Percentiles rank a stretch among this genome's conserved stretches.
Conservation (phyloP, 2,329 filamentous ascomycete species). For the Alternaria brassicae region DNA sequence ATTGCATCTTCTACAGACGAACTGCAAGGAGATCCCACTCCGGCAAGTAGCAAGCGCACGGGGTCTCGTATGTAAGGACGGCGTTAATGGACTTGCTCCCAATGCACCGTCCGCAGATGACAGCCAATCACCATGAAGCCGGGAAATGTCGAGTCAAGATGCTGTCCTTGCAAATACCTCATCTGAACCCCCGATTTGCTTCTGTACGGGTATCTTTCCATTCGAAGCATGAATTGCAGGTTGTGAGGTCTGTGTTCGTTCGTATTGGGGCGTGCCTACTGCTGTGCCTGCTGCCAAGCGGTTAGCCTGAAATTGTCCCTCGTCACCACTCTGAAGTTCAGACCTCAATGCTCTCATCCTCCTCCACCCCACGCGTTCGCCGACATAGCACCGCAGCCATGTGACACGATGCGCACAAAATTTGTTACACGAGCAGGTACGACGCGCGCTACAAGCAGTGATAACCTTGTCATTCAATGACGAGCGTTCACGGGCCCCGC, state of each 20-base stretch:
- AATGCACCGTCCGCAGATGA: background rate
- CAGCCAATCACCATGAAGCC: background rate
- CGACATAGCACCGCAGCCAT: conserved; percentile 7
- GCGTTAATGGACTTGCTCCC: background rate
- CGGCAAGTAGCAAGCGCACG: conserved; percentile 13
- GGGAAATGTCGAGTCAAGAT: background rate
- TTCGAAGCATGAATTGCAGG: background rate
- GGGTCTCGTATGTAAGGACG: conserved; percentile 14
- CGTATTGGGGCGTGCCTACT: conserved; percentile 1
- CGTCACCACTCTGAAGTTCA: background rate
- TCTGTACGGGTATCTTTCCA: background rate
- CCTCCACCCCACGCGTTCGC: conserved; percentile 12
- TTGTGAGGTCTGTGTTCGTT: background rate
- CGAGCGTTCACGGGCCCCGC: background rate
- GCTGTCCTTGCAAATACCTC: background rate
- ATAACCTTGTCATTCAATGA: background rate
- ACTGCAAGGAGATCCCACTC: background rate
- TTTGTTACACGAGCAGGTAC: background rate
- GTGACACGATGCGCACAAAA: background rate
- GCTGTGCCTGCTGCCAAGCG: conserved; percentile 1
- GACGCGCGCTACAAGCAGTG: background rate
- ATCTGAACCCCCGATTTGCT: background rate
- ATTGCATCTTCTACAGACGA: background rate
- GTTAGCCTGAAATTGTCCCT: conserved; percentile 3
- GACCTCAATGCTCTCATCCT: background rate